Conservation (phyloP, 805 yeast species). For the Yamadazyma akitaensis region DNA sequence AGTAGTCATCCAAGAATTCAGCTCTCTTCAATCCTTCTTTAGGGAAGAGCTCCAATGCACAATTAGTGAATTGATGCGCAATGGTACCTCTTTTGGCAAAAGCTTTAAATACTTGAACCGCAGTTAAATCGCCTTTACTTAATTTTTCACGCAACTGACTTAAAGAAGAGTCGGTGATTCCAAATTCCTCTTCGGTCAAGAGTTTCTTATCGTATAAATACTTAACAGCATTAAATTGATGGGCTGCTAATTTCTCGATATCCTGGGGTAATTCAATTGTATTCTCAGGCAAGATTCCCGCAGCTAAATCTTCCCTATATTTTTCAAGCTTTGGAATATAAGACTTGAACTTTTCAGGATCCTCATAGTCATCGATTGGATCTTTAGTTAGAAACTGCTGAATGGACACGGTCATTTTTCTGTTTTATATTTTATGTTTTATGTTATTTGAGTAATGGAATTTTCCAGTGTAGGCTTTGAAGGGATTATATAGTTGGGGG, state of each 20-base stretch:
- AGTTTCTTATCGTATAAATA: conserved; percentile 33
- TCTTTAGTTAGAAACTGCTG: conserved; percentile 30
- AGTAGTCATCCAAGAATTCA: conserved; percentile 50
- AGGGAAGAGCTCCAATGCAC: conserved; percentile 45
- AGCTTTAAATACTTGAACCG: conserved; percentile 40
- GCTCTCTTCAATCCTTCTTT: conserved; percentile 61
- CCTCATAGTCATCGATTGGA: conserved; percentile 31
- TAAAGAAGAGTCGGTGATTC: conserved; percentile 37
- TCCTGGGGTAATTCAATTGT: conserved; percentile 30
- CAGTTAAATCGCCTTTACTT: conserved; percentile 29
- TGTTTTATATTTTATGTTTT: background rate
- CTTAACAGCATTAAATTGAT: conserved; percentile 36
- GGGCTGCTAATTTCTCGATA: conserved; percentile 25
- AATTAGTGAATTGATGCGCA: conserved; percentile 43
- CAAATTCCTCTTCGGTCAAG: conserved; percentile 32
- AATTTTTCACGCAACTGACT: conserved; percentile 24
- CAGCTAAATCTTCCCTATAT: conserved; percentile 28
- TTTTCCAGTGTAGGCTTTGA: too few relatives aligned
- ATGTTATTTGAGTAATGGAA: background rate
- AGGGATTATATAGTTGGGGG: background rate
- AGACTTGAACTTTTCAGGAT: conserved; percentile 37
- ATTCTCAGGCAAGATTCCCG: conserved; percentile 28
- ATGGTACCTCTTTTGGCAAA: conserved; percentile 41
- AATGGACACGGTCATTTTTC: conserved; percentile 12
- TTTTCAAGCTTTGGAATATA: conserved; percentile 45